These are phyloP conservation scores for Nyctanthes arbortristis DNA, from an alignment of 257 asterid species.

Conservation along the genomic window DNA sequence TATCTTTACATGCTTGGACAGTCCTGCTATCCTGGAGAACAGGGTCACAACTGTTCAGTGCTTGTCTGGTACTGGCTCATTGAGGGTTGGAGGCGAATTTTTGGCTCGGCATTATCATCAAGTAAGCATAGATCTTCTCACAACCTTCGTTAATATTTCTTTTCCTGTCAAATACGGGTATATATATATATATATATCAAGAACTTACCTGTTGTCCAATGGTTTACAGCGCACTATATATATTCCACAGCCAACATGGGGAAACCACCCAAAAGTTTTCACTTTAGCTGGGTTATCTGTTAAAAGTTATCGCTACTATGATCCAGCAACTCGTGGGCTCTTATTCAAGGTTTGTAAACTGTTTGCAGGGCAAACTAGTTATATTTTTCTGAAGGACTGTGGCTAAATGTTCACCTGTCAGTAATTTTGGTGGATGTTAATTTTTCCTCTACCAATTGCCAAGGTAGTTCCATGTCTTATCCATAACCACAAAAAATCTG, in stretches of 20 bases:
- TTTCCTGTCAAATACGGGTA: neutral
- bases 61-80: slow-evolving; percentile 98
- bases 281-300: slow-evolving; percentile 88
- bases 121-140: slow-evolving; percentile 39
- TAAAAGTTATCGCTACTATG: slow-evolving; percentile 83
- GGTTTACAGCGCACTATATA: slow-evolving; percentile 72
- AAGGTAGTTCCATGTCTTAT: neutral
- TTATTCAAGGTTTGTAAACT: slow-evolving; percentile 63
- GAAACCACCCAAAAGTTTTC: slow-evolving; percentile 89
- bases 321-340: slow-evolving; percentile 94
- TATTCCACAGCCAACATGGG: slow-evolving; percentile 97
- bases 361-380: slow-evolving; percentile 1
- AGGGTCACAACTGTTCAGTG: slow-evolving; percentile 97
- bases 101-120: slow-evolving; percentile 82
- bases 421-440: neutral
- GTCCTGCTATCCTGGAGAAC: slow-evolving; percentile 90
- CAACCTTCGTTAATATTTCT: slow-evolving; percentile 7
- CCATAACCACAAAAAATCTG: neutral
- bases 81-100: slow-evolving; percentile 97
- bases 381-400: neutral
- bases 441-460: neutral
- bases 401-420: neutral
- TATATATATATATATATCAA: slow-evolving; percentile 11
- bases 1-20: slow-evolving; percentile 36
- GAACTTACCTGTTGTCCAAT: slow-evolving; percentile 6